Base-by-base conservation (phyloP, 23 red algal species). In the Chondrus crispus region DNA sequence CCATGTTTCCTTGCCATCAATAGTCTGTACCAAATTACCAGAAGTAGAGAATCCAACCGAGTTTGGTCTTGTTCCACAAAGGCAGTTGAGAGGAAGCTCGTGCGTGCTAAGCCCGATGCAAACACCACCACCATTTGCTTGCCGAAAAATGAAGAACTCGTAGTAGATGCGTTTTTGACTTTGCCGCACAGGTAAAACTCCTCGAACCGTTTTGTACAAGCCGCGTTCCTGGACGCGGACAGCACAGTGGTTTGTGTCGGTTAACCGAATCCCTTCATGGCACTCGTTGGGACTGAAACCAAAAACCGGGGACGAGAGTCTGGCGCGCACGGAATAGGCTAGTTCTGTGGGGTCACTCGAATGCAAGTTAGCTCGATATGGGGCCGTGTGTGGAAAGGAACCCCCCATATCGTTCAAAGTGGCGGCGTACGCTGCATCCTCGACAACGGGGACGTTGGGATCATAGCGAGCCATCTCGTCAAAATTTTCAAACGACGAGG, bases 1-100 rank as follows among this genome's bases (percentile, higher is more conserved):
- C 96, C 96, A 98, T 22, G 80, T 88, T 69, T 94, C 92, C 80
- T 98, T 98, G n/a, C 96, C 96, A 85, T 98, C 96, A 51, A 98
- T 87, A 0, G 96, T 98, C 28, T 91, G 85, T 42, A 98, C 93
- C 28, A 95, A n/a, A 42, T 94, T 94, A 26, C 96, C 96, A 38
- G 92, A 93, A 22, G 96, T 94, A 37, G 92, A 95, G 55, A 95
- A 90, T 22, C 96, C 96, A 39, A 98, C 58, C 13, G 96, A 98
- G 62, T 98, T 98, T 9, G 96, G 96, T 72, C 96, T 74, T 11
- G 96, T 98, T 29, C 96, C 96, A 92, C 91, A 95, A n/a, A 98
- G 81, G 53, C 96, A 98, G 46, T 88, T 94, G 9, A 98, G 29
- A 3, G 96, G 96, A 46, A 98, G 88, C 46, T 98, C 96, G 42